A percentile compares a stretch with the other conserved stretches of the same genome.
These are phyloP conservation scores for Fusarium sp. DNA, from an alignment of 2,329 filamentous ascomycete species.

Conservation along the genomic window DNA sequence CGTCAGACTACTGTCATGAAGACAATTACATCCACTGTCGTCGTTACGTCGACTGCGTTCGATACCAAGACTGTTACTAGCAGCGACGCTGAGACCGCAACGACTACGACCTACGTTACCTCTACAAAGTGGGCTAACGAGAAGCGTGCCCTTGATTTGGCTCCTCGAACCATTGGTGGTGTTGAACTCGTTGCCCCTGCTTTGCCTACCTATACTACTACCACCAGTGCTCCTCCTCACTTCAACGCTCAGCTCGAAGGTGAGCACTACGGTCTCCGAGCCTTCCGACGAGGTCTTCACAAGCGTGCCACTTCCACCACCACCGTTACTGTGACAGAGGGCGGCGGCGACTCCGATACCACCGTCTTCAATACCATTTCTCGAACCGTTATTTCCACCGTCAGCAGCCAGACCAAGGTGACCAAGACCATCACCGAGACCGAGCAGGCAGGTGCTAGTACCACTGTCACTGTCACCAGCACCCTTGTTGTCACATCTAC, in stretches of 20 bases:
- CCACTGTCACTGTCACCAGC: slow-evolving; percentile 53
- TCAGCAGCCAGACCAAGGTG: slow-evolving; percentile 42
- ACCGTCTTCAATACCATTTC: slow-evolving; percentile 46
- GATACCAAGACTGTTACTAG: slow-evolving; percentile 52
- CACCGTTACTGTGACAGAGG: slow-evolving; percentile 47
- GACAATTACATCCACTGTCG: slow-evolving; percentile 47
- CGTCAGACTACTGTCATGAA: slow-evolving; percentile 45
- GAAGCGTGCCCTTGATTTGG: slow-evolving; percentile 48
- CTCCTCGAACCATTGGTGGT: slow-evolving; percentile 41
- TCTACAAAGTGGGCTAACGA: slow-evolving; percentile 48
- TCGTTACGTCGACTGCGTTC: slow-evolving; percentile 50
- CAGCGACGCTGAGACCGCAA: slow-evolving; percentile 50
- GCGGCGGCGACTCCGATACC: slow-evolving; percentile 29
- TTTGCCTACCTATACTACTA: slow-evolving; percentile 33
- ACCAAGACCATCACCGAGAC: slow-evolving; percentile 50
- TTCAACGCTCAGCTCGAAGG: slow-evolving; percentile 11
- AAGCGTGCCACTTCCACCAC: slow-evolving; percentile 51
- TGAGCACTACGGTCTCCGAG: slow-evolving; percentile 29
- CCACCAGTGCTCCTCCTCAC: slow-evolving; percentile 28
- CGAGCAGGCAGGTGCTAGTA: slow-evolving; percentile 48
- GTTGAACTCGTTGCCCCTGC: slow-evolving; percentile 28
- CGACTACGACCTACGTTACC: slow-evolving; percentile 49
- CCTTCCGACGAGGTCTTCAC: slow-evolving; percentile 39
- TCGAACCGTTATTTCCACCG: slow-evolving; percentile 47
- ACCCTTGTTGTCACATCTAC: slow-evolving; percentile 51